Percentiles rank a stretch among this genome's conserved stretches.
phyloP scores from a whole-genome alignment of 345 rosid genomes.

The Bruguiera sexangula region DNA sequence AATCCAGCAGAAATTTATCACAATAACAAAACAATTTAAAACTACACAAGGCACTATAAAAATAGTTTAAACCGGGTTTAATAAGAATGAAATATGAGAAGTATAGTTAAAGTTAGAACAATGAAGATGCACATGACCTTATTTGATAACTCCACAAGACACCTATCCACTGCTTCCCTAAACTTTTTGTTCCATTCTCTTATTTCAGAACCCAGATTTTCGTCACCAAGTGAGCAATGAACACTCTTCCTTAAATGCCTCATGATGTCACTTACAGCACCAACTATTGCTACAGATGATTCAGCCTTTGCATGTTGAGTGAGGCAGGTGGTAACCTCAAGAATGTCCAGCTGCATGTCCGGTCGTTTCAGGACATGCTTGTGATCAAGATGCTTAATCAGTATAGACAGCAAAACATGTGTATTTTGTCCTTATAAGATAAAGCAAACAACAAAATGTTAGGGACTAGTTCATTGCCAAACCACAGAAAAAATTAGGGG shows the following conservation, averaged over 20 bases:
- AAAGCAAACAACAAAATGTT: constrained; percentile 10
- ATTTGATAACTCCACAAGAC: constrained; percentile 66
- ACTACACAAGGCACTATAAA: constrained; percentile 7
- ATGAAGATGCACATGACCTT: constrained; percentile 47
- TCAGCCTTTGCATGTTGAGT: constrained; percentile 64
- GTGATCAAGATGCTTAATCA: constrained; percentile 96
- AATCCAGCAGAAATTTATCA: not conserved
- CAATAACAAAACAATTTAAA: constrained; percentile 9
- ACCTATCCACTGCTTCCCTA: constrained; percentile 70
- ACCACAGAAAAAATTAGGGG: constrained; percentile 4
- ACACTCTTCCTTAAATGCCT: constrained; percentile 88
- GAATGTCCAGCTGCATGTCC: constrained; percentile 68
- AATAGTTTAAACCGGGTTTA: not conserved
- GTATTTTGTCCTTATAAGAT: constrained; percentile 64
- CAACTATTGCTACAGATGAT: constrained; percentile 71
- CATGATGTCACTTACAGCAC: constrained; percentile 76
- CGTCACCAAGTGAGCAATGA: constrained; percentile 73
- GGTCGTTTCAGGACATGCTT: constrained; percentile 79
- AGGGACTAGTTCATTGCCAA: constrained; percentile 2
- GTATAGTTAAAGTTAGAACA: not conserved
- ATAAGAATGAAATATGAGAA: not conserved
- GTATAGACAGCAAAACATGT: constrained; percentile 75
- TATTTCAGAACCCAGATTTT: constrained; percentile 53
- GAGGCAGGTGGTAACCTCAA: constrained; percentile 71
- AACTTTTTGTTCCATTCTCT: constrained; percentile 57